Evolutionary conservation across 345 rosid species (phyloP), one percentile per base, ranked within the genome.

Genomic region (Erodium maritimum): DNA sequence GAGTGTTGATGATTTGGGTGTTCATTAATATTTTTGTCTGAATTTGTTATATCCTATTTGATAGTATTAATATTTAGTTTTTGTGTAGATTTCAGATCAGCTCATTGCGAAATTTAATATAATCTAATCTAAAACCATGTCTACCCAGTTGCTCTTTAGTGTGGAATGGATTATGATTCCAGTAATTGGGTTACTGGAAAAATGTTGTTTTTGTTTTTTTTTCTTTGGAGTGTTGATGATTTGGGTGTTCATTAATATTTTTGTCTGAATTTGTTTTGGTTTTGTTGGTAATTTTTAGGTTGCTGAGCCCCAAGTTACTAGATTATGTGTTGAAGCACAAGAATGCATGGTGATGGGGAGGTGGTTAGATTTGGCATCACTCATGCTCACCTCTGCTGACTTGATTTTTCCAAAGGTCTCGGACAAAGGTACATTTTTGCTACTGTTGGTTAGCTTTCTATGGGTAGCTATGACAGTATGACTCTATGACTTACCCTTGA

Each of bases 371-470:
- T 79, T 94, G 73, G 81, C 81, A 37, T 76, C 87, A 0, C 75
- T 94, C 56, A 90, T 94, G 87, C 88, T 90, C 17, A 77, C 97
- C 34, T 90, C 97, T 0, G 97, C 96, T 21, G 95, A 90, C 57
- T 60, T 94, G 79, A 73, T 90, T 21, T 85, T 86, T 55, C 67
- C 97, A 16, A 90, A 86, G 82, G 90, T 90, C 46, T 80, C 97
- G 11, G 99, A 90, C 63, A 94, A 90, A 84, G 99, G 99, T 90
- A 67, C 20, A n/a, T 21, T 2, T 20, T n/a, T 20, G 21, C 19
- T 2, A 21, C 24, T 17, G 19, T 21, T 18, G 12, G 23, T 18
- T 2, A 10, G 10, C 29, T 13, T 12, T 51, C 11, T 21, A 6
- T 53, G 19, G 19, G 5, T 22, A 7, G 48, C 10, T 17, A 51